A percentile compares a stretch with the other conserved stretches of the same genome.
Evolutionary conservation across 2,329 filamentous ascomycete genomes (phyloP).

Genomic region (Epicoccum nigrum): DNA sequence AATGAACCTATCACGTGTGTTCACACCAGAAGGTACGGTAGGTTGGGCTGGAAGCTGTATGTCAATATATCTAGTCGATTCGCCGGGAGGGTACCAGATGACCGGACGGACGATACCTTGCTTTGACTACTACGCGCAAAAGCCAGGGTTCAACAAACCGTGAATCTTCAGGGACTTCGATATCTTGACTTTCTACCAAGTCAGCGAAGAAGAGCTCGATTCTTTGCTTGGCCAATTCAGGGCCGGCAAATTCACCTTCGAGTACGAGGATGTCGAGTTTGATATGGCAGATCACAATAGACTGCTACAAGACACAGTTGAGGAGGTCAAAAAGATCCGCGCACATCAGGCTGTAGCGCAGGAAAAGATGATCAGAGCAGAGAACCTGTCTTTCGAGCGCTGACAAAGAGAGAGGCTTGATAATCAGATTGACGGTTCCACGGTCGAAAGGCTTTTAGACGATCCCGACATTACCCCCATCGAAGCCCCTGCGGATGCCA

Average conservation of each 20-base stretch:
- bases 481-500: constrained; percentile 54
- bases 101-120: constrained; percentile 60
- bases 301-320: constrained; percentile 53
- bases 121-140: constrained; percentile 61
- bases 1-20: constrained; percentile 62
- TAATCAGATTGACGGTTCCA: constrained; percentile 55
- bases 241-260: constrained; percentile 59
- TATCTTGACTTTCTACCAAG: constrained; percentile 61
- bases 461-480: constrained; percentile 48
- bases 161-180: constrained; percentile 66
- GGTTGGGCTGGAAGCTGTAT: constrained; percentile 63
- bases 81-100: constrained; percentile 63
- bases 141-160: constrained; percentile 57
- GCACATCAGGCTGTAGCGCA: constrained; percentile 56
- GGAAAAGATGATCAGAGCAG: constrained; percentile 55
- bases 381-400: constrained; percentile 52
- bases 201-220: constrained; percentile 60
- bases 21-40: constrained; percentile 62
- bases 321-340: constrained; percentile 56
- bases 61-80: constrained; percentile 62
- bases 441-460: constrained; percentile 57
- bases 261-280: constrained; percentile 58
- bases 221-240: constrained; percentile 55
- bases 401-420: constrained; percentile 54
- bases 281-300: constrained; percentile 63